Percentiles rank a stretch among this genome's conserved stretches.
Conservation (phyloP, 495 filamentous ascomycete genomes). For the Penicillium manginii region DNA sequence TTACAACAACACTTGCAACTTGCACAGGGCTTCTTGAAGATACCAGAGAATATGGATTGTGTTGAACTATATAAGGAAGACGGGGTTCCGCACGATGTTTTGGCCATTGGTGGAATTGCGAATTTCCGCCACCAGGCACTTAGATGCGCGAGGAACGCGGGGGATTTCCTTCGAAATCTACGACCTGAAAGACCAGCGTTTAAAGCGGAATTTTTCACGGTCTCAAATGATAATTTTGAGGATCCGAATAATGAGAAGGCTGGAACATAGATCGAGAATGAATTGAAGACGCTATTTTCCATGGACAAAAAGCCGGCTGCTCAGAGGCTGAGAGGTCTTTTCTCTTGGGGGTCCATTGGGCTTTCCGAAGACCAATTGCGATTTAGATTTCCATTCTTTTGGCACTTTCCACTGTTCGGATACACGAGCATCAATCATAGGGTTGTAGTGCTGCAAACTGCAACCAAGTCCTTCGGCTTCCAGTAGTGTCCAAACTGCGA, state of each 20-base stretch:
- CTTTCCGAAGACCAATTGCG: conserved; percentile 67
- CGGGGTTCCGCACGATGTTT: conserved; percentile 43
- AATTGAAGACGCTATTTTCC: conserved; percentile 11
- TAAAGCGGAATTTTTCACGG: not conserved
- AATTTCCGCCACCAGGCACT: conserved; percentile 35
- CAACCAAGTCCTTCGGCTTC: conserved; percentile 71
- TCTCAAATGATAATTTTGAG: not conserved
- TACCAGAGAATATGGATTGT: conserved; percentile 21
- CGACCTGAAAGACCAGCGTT: not conserved
- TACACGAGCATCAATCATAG: conserved; percentile 63
- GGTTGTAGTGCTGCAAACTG: conserved; percentile 75
- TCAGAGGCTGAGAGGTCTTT: conserved; percentile 24
- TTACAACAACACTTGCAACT: conserved; percentile 36
- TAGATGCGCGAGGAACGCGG: conserved; percentile 33
- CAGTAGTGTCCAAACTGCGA: conserved; percentile 63
- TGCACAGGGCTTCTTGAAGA: conserved; percentile 28
- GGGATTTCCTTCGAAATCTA: conserved; percentile 29
- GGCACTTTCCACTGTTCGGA: conserved; percentile 60
- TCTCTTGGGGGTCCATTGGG: conserved; percentile 34
- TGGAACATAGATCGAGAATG: too few relatives aligned
- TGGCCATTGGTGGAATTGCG: conserved; percentile 36
- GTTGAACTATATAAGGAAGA: conserved; percentile 38
- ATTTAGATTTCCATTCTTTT: conserved; percentile 60
- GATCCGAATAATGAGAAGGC: too few relatives aligned
- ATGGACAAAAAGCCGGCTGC: conserved; percentile 18